phyloP scores from a whole-genome alignment of 495 filamentous ascomycete species.

The Xylaria curta region DNA sequence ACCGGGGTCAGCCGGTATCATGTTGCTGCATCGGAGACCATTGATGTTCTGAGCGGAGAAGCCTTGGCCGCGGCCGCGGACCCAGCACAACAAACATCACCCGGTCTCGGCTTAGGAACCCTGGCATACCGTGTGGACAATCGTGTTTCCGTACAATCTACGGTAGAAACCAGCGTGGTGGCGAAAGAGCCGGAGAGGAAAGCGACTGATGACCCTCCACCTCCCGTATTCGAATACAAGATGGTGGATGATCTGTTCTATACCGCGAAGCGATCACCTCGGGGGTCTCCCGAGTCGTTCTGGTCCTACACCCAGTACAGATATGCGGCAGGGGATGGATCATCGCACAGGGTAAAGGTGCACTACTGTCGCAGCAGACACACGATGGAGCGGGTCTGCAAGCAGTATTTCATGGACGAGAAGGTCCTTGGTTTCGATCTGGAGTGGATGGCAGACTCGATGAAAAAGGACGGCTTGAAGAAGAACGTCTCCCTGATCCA shows the following conservation, averaged over 20 bases:
- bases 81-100: background rate
- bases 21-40: constrained; percentile 7
- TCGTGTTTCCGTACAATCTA: background rate
- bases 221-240: constrained; percentile 48
- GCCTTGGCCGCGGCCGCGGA: background rate
- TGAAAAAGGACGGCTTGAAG: constrained; percentile 53
- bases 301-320: constrained; percentile 75
- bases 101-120: no score
- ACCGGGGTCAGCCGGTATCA: background rate
- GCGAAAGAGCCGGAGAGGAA: constrained; percentile 6
- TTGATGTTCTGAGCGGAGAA: background rate
- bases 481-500: constrained; percentile 80
- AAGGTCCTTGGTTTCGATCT: constrained; percentile 82
- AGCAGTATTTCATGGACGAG: constrained; percentile 71
- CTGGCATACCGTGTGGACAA: background rate
- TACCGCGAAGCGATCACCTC: constrained; percentile 47
- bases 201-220: constrained; percentile 36
- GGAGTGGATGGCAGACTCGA: constrained; percentile 73
- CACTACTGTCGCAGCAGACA: constrained; percentile 77
- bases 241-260: constrained; percentile 54
- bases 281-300: constrained; percentile 54
- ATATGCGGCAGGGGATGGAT: constrained; percentile 45
- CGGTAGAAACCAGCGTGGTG: background rate
- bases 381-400: constrained; percentile 67
- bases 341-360: constrained; percentile 58